Conservation (phyloP, 202 grass and related monocot genomes). For the Miscanthus sacchariflorus region DNA sequence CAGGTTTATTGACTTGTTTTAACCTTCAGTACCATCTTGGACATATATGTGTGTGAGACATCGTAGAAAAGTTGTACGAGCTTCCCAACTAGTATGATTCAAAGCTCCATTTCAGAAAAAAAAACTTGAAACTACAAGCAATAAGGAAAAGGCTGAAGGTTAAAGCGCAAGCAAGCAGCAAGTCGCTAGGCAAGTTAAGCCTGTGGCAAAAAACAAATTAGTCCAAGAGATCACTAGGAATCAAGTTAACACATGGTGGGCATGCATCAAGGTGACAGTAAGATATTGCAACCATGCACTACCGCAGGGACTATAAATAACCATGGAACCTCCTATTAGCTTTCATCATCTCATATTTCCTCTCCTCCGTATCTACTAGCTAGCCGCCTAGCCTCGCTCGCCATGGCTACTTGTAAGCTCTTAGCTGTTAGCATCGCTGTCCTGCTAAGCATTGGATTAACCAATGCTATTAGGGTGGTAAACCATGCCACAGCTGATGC, state of each 20-base stretch:
- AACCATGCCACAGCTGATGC: constrained; percentile 15
- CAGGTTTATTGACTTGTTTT: too few species aligned
- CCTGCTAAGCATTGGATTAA: constrained; percentile 24
- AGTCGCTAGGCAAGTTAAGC: not conserved
- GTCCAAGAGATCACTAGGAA: not conserved
- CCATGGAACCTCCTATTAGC: not conserved
- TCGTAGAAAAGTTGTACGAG: not conserved
- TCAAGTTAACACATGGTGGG: not conserved
- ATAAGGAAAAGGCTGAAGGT: not conserved
- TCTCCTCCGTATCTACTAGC: not conserved
- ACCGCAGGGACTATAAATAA: constrained; percentile 7
- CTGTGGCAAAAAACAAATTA: not conserved
- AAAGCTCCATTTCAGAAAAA: not conserved
- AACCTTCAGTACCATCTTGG: not conserved
- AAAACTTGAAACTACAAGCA: not conserved
- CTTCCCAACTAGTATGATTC: not conserved
- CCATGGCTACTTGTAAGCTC: constrained; percentile 27
- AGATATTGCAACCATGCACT: not conserved
- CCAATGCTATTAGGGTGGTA: constrained; percentile 38
- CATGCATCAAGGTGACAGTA: not conserved
- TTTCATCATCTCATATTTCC: constrained; percentile 1
- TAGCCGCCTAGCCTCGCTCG: not conserved
- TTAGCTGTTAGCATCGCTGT: too few species aligned
- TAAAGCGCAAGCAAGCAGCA: not conserved
- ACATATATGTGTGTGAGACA: not conserved